Percentiles rank a stretch among this genome's conserved stretches.
phyloP scores from a whole-genome alignment of 345 rosid genomes.

The Hibiscus trionum region DNA sequence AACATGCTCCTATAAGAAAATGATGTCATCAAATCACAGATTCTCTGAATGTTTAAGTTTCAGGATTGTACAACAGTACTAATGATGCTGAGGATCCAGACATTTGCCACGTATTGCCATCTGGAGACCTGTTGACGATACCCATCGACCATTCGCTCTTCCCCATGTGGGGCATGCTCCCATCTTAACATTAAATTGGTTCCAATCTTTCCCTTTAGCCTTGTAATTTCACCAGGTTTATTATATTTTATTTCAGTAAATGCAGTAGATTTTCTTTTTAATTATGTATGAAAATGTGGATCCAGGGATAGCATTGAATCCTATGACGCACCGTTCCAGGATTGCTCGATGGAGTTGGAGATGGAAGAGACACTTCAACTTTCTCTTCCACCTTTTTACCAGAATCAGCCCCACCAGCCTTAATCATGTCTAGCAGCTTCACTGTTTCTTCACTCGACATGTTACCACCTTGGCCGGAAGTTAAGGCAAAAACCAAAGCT shows the following conservation, averaged over 20 bases:
- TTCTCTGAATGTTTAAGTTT: not conserved
- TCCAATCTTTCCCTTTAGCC: not conserved
- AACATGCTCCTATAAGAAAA: not conserved
- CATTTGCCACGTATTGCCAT: not conserved
- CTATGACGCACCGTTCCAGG: slow-evolving; percentile 93
- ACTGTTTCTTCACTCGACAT: slow-evolving; percentile 58
- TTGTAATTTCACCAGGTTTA: not conserved
- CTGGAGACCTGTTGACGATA: not conserved
- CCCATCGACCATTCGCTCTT: not conserved
- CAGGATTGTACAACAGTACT: not conserved
- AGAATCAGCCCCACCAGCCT: slow-evolving; percentile 41
- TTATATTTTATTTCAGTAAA: not conserved
- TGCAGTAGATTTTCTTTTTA: not conserved
- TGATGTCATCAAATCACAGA: not conserved
- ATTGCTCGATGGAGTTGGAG: slow-evolving; percentile 84
- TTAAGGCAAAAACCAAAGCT: slow-evolving; percentile 77
- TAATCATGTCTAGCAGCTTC: slow-evolving; percentile 74
- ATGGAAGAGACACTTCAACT: slow-evolving; percentile 87
- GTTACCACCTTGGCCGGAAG: slow-evolving; percentile 69
- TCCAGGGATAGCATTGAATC: slow-evolving; percentile 20
- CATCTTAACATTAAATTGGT: not conserved
- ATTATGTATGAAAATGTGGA: not conserved
- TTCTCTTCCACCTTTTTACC: slow-evolving; percentile 45
- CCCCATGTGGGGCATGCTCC: not conserved
- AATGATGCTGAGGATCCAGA: not conserved